phyloP scores from a whole-genome alignment of 1,284 basidiomycete species.

The Pseudozyma tsukubaensis region DNA sequence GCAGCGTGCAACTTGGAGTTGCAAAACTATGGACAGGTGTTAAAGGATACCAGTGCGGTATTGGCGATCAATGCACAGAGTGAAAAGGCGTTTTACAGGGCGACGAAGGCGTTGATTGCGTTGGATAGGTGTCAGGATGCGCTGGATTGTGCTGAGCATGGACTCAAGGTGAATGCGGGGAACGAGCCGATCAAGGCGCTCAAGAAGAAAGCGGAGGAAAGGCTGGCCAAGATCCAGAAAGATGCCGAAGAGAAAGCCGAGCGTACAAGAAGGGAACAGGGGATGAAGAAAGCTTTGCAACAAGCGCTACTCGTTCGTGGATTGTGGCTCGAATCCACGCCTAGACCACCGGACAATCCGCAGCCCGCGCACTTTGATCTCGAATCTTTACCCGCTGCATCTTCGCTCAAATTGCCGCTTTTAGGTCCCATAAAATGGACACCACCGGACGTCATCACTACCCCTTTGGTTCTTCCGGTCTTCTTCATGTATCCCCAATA shows the following conservation, averaged over 20 bases:
- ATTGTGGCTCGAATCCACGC: conserved; percentile 56
- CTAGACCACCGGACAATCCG: conserved; percentile 73
- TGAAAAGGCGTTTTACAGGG: conserved; percentile 64
- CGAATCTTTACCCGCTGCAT: conserved; percentile 60
- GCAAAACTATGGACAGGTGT: conserved; percentile 70
- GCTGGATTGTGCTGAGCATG: conserved; percentile 53
- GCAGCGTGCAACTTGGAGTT: conserved; percentile 92
- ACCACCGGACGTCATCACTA: conserved; percentile 69
- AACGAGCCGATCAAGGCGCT: conserved; percentile 53
- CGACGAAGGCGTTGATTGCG: conserved; percentile 55
- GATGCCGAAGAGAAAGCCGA: conserved; percentile 72
- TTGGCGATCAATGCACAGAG: conserved; percentile 42
- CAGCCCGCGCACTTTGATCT: conserved; percentile 72
- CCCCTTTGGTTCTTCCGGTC: conserved; percentile 83
- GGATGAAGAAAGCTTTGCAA: conserved; percentile 72
- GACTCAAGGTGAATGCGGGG: conserved; percentile 19
- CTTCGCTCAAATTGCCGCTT: conserved; percentile 52
- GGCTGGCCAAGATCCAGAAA: conserved; percentile 71
- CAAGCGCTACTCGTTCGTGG: conserved; percentile 75
- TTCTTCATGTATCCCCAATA: conserved; percentile 94
- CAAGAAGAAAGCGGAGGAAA: conserved; percentile 38
- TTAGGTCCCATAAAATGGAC: conserved; percentile 39
- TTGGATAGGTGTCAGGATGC: conserved; percentile 56
- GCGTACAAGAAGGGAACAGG: conserved; percentile 72
- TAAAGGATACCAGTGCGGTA: conserved; percentile 24